phyloP scores from a whole-genome alignment of 805 yeast species.

The Kodamaea fukazawae region DNA sequence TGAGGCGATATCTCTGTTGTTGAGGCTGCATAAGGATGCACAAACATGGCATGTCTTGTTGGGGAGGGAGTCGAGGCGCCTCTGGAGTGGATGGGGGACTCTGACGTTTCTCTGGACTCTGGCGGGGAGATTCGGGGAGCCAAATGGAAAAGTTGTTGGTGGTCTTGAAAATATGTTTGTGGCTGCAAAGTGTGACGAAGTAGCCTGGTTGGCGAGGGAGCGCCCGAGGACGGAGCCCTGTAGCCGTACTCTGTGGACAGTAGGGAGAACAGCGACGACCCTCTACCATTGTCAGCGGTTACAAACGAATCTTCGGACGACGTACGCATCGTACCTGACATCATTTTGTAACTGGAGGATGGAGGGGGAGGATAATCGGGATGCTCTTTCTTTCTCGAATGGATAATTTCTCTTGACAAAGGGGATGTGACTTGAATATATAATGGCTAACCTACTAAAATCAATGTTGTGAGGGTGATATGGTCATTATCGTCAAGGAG shows the following conservation, averaged over 20 bases:
- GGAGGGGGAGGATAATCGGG: neutral
- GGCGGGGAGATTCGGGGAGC: too few species aligned
- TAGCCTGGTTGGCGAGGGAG: neutral
- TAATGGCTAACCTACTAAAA: too few species aligned
- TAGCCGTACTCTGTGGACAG: too few species aligned
- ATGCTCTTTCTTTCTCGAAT: neutral
- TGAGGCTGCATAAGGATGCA: too few species aligned
- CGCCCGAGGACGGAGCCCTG: too few species aligned
- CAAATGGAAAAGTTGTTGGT: neutral
- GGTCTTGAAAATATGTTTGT: neutral
- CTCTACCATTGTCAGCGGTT: slow-evolving; percentile 11
- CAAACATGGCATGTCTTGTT: too few species aligned
- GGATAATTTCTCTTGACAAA: neutral
- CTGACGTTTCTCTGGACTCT: too few species aligned
- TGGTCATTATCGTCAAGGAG: too few species aligned
- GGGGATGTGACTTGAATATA: neutral
- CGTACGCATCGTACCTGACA: slow-evolving; percentile 7
- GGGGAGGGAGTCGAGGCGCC: too few species aligned
- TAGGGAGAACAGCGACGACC: neutral
- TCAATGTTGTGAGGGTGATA: too few species aligned
- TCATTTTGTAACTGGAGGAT: neutral
- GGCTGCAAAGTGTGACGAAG: neutral
- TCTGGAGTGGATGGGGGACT: too few species aligned
- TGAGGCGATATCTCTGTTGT: neutral
- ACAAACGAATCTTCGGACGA: slow-evolving; percentile 15